A percentile compares a stretch with the other conserved stretches of the same genome.
Conservation (phyloP, 306 rosid species). For the Delonix regia region DNA sequence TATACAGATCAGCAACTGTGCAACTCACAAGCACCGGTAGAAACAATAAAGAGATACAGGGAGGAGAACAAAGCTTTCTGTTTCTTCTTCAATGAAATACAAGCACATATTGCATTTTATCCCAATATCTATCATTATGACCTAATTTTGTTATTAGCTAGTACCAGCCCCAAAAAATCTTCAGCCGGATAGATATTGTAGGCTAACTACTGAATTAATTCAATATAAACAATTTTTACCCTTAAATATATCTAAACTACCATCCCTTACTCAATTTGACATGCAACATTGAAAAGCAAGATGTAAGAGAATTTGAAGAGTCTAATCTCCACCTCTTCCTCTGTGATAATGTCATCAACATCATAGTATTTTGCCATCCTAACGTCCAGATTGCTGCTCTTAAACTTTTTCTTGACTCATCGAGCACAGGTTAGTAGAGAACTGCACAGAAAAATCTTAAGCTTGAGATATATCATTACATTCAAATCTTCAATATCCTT, state of each 20-base stretch:
- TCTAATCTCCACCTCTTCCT: slow-evolving; percentile 67
- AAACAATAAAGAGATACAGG: background rate
- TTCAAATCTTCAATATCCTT: background rate
- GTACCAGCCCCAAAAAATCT: slow-evolving; percentile 14
- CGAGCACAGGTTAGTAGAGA: slow-evolving; percentile 23
- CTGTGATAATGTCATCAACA: slow-evolving; percentile 77
- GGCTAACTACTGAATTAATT: slow-evolving; percentile 4
- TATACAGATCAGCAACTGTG: background rate
- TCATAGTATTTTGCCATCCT: slow-evolving; percentile 81
- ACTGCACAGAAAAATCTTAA: slow-evolving; percentile 9
- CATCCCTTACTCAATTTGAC: slow-evolving; percentile 17
- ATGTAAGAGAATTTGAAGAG: background rate
- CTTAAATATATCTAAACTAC: background rate
- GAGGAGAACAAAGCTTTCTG: background rate
- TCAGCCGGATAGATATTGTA: background rate
- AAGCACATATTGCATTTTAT: slow-evolving; percentile 4
- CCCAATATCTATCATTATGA: background rate
- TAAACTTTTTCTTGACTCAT: slow-evolving; percentile 38
- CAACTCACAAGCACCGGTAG: background rate
- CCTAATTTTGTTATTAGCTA: slow-evolving; percentile 16
- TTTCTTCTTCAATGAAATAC: background rate
- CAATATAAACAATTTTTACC: background rate
- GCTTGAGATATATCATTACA: slow-evolving; percentile 14
- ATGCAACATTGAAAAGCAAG: slow-evolving; percentile 8
- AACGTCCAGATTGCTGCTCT: slow-evolving; percentile 30